Conservation (phyloP, 2,329 filamentous ascomycete genomes). For the Colletotrichum trifolii region DNA sequence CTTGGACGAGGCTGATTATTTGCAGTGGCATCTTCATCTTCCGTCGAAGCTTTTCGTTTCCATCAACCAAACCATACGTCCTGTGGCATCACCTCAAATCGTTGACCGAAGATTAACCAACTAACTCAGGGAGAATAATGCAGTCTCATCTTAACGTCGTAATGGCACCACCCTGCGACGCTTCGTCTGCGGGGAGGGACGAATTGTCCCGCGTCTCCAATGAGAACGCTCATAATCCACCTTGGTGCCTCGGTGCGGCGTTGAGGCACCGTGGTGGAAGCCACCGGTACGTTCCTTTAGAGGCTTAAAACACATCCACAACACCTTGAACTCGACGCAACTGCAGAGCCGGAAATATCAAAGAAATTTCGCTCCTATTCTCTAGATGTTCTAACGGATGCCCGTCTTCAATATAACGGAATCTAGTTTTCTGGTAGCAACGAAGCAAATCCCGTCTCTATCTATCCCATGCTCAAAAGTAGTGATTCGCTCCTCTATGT, state of each 20-base stretch:
- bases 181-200: slow-evolving; percentile 17
- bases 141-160: slow-evolving; percentile 6
- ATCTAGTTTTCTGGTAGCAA: background rate
- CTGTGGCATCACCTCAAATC: background rate
- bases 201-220: slow-evolving; percentile 21
- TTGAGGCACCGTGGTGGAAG: background rate
- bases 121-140: background rate
- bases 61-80: background rate
- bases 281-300: slow-evolving; percentile 4
- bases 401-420: background rate
- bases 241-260: slow-evolving; percentile 32
- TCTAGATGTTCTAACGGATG: slow-evolving; percentile 4
- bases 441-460: background rate
- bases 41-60: too few relatives aligned
- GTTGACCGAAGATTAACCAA: background rate
- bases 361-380: background rate
- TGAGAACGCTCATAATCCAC: slow-evolving; percentile 10
- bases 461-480: background rate
- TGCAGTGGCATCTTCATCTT: too few relatives aligned
- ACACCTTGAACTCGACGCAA: background rate
- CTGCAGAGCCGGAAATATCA: background rate
- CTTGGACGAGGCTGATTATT: too few relatives aligned
- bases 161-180: slow-evolving; percentile 23
- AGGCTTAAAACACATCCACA: slow-evolving; percentile 2
- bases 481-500: slow-evolving; percentile 48